Evolutionary conservation across 192 early-diverging fungal species (phyloP), one percentile per base, ranked within the genome.

Genomic region (Obelidium mucronatum): DNA sequence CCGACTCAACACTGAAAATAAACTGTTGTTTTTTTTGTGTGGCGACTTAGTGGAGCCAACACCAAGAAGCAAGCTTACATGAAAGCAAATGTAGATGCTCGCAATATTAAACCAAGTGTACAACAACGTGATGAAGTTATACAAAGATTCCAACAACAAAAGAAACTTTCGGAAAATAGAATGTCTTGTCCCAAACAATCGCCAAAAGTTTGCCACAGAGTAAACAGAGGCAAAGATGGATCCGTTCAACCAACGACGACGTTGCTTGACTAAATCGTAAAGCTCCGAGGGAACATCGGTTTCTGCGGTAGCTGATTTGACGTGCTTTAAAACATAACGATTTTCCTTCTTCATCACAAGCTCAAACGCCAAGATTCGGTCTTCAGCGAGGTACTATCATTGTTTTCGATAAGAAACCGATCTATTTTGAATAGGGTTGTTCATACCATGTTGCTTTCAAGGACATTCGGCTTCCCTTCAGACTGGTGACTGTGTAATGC

Each of bases 321-420:
- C 87, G 75, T 93, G 93, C 63, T 87, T 87, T 11, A 94, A 81
- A 1, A 92, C 56, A 89, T 91, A 93, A 2, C 80, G 74, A 42
- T 85, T 83, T 36, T 81, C 73, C 17, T 63, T 70, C 67, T 93
- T 94, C 58, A 92, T 86, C 0, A 94, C 90, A 58, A 94, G 80
- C 83, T 94, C 93, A 81, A 93, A 94, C 78, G 92, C 93, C 22
- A 94, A 81, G 61, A 94, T 94, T 68, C 93, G 89, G 77, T 94
- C 93, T 79, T 94, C 93, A 24, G 93, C 93, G 61, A 89, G 42
- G 17, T 44, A 44, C 42, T 44, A 17, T 44, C 17, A 5, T 5
- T 11, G 6, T 44, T 5, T 44, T 44, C 5, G 42, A 44, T 11
- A 11, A 44, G 5, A 11, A 17, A 5, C 5, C 42, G 42, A n/a